Evolutionary conservation across 108 stramenopile genomes (phyloP), one percentile per base, ranked within the genome.

Genomic region (Skeletonema menzelii): DNA sequence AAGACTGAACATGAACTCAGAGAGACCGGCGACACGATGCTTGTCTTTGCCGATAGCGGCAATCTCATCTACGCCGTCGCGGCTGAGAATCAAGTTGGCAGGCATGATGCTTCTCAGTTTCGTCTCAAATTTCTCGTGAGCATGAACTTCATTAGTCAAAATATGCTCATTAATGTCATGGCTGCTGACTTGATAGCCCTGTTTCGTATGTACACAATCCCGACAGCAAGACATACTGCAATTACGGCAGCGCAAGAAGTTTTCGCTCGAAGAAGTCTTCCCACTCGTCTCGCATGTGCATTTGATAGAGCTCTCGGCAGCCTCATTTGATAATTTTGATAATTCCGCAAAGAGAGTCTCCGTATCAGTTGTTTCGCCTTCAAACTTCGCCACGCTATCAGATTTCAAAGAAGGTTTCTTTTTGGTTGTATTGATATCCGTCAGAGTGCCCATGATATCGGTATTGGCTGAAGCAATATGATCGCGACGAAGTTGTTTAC

Each of bases 271-370:
- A 8, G 88, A 83, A 7, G 47, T 81, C 17, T 73, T 73, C 20
- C 88, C 89, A 42, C 75, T 77, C 11, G 87, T 70, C 56, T 91
- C 90, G 62, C 87, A 91, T 8, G 87, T 88, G 38, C 90, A 91
- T 72, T 76, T 73, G 46, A 91, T 75, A 0, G 89, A 90, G 14
- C 86, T 83, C 20, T 84, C 40, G 27, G 80, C 59, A n/a, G 88
- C 88, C 35, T 71, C 61, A 2, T 60, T 30, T 1, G 84, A 84
- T 30, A 86, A 44, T 12, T 55, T 24, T 5, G 82, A 70, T 31
- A 86, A 44, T 8, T 59, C 58, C 19, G 64, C 34, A 37, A 86
- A 85, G 3, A 87, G 70, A 17, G 35, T 4, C 12, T 28, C 55
- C 0, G 76, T 72, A 46, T 68, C 71, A 5, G 65, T 67, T 19